Base-by-base conservation (phyloP, 345 rosid genomes). In the Pistacia integerrima region DNA sequence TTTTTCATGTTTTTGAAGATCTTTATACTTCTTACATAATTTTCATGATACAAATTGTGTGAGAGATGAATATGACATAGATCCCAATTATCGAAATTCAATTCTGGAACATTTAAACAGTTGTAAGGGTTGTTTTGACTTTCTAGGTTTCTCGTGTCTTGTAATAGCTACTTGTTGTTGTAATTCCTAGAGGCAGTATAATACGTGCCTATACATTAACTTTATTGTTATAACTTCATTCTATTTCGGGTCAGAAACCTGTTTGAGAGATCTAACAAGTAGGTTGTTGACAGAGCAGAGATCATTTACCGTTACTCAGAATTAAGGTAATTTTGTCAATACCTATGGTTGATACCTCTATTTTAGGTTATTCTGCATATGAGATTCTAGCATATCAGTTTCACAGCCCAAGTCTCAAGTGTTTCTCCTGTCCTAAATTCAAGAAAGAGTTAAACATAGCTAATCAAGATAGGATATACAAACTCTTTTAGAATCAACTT, bases 41-140 rank as follows among this genome's bases (percentile, higher is more conserved):
- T 41, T 79, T 82, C 62, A 59, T 73, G 76, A 51, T 89, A 83
- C 85, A 95, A 98, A 82, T 95, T 77, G 88, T 90, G 48, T 77
- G 93, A 69, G 93, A 93, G 99, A 93, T 79, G 91, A 88, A 77
- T 67, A 84, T 79, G 97, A 88, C 77, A 86, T 95, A 85, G 97
- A 95, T 84, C 91, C 97, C 67, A 85, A 92, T 87, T 98, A 95
- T 85, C 98, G 93, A 77, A 91, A 84, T 79, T 95, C 99, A 77
- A 90, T 93, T 82, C 94, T 92, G 41, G 97, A 87, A 79, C 93
- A 92, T 90, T 84, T 95, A 85, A 97, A 95, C 86, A 84, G 97
- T 93, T 94, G 99, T 88, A 84, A 75, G 79, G 79, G 46, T 79
- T 76, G 56, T 68, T 70, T 68, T 67, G 52, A 18, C 52, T 77